These are phyloP conservation scores for Lepiota venenata DNA, from an alignment of 768 basidiomycete species.

Conservation along the genomic window DNA sequence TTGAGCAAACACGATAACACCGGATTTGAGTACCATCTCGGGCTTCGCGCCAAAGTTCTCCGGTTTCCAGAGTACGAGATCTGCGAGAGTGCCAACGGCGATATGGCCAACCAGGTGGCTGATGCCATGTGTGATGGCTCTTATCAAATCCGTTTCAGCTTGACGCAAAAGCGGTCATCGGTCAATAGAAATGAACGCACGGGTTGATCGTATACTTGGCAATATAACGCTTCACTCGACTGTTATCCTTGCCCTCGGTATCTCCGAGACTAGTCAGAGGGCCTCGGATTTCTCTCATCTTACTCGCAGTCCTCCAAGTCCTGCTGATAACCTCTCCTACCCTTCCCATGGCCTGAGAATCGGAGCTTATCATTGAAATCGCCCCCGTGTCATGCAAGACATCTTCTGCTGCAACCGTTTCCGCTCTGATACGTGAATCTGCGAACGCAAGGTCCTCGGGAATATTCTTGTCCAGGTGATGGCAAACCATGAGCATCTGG, in stretches of 20 bases:
- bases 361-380: conserved; percentile 95
- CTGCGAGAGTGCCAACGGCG: conserved; percentile 79
- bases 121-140: conserved; percentile 93
- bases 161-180: neutral
- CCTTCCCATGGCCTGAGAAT: conserved; percentile 97
- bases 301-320: conserved; percentile 97
- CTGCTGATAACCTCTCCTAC: conserved; percentile 92
- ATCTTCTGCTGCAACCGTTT: conserved; percentile 98
- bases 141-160: conserved; percentile 24
- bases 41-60: conserved; percentile 92
- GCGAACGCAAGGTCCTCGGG: conserved; percentile 95
- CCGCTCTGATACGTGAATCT: conserved; percentile 93
- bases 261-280: conserved; percentile 73
- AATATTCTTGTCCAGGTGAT: conserved; percentile 90
- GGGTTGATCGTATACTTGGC: conserved; percentile 98
- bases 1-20: conserved; percentile 89
- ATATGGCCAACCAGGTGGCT: conserved; percentile 84
- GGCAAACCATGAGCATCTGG: conserved; percentile 99
- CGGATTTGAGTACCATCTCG: conserved; percentile 93
- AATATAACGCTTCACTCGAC: conserved; percentile 90
- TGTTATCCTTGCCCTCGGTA: conserved; percentile 70
- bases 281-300: conserved; percentile 81
- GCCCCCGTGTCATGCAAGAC: conserved; percentile 91
- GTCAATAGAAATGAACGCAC: conserved; percentile 42
- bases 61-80: conserved; percentile 94